These are phyloP conservation scores for Entomortierella lignicola DNA, from an alignment of 192 early-diverging fungal genomes.

Conservation along the genomic window DNA sequence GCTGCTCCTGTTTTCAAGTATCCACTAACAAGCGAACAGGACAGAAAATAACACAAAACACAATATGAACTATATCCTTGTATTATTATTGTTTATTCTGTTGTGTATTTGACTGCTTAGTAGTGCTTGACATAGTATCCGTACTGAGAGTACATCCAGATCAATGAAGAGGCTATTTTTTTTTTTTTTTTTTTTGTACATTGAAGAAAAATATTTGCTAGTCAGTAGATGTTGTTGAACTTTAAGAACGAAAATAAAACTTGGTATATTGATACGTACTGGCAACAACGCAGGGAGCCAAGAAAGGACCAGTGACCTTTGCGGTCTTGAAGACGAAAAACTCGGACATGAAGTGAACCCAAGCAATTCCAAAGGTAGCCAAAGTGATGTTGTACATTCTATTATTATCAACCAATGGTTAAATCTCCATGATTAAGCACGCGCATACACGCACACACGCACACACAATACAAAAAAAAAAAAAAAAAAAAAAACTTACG, in stretches of 20 bases:
- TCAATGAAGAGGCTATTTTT: constrained; percentile 46
- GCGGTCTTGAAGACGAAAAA: constrained; percentile 70
- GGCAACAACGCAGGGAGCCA: constrained; percentile 76
- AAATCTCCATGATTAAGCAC: too few species aligned
- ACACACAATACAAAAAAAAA: not conserved
- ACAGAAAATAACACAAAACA: too few species aligned
- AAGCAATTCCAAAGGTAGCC: constrained; percentile 79
- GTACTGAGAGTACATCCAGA: constrained; percentile 56
- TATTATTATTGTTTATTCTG: not conserved
- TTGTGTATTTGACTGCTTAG: not conserved
- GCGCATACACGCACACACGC: too few species aligned
- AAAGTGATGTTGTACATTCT: constrained; percentile 68
- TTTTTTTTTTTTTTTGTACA: not conserved
- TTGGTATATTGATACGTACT: constrained; percentile 59
- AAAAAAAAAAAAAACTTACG: constrained; percentile 59
- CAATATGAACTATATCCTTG: not conserved
- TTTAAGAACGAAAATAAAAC: too few species aligned
- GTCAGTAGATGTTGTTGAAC: not conserved
- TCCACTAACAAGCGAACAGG: too few species aligned
- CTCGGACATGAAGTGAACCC: constrained; percentile 76
- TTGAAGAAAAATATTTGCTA: not conserved
- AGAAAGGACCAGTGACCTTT: constrained; percentile 70
- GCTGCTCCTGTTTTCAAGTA: too few species aligned
- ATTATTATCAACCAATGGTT: too few species aligned
- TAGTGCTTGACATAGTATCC: constrained; percentile 50